These are phyloP conservation scores for Hypoxylon intermedium DNA, from an alignment of 495 filamentous ascomycete genomes.

Conservation along the genomic window DNA sequence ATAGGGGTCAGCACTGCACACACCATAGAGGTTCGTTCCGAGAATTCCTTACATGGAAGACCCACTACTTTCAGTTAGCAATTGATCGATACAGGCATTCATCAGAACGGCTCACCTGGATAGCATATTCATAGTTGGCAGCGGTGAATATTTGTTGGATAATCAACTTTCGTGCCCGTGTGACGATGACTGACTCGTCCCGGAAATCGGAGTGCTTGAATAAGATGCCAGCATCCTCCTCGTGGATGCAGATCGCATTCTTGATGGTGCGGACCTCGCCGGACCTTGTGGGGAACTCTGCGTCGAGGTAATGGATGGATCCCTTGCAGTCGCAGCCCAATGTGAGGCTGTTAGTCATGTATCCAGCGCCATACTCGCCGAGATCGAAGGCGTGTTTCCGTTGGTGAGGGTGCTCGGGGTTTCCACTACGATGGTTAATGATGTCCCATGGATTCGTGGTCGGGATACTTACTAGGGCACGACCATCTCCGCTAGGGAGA, in stretches of 20 bases:
- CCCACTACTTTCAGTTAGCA: slow-evolving; percentile 70
- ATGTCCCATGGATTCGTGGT: background rate
- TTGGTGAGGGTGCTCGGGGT: slow-evolving; percentile 90
- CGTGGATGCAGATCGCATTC: slow-evolving; percentile 97
- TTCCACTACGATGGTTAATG: slow-evolving; percentile 57
- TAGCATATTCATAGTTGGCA: slow-evolving; percentile 97
- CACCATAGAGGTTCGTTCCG: background rate
- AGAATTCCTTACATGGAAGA: slow-evolving; percentile 67
- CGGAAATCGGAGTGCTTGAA: slow-evolving; percentile 98
- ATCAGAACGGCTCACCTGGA: slow-evolving; percentile 30
- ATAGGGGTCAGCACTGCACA: slow-evolving; percentile 11
- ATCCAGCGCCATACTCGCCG: slow-evolving; percentile 92
- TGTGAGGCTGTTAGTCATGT: slow-evolving; percentile 92
- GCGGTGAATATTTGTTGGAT: slow-evolving; percentile 95
- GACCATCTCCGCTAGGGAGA: slow-evolving; percentile 97
- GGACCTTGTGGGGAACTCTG: slow-evolving; percentile 81
- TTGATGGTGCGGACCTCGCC: slow-evolving; percentile 82
- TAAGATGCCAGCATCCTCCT: slow-evolving; percentile 91
- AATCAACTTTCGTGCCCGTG: slow-evolving; percentile 84
- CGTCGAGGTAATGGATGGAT: slow-evolving; percentile 87
- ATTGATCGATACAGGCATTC: background rate
- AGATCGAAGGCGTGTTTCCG: slow-evolving; percentile 95
- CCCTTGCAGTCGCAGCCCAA: slow-evolving; percentile 96
- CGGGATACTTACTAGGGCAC: slow-evolving; percentile 72
- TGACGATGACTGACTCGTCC: slow-evolving; percentile 85